A percentile compares a stretch with the other conserved stretches of the same genome.
Conservation (phyloP, 768 basidiomycete genomes). For the Pleurotus tuber-regium region DNA sequence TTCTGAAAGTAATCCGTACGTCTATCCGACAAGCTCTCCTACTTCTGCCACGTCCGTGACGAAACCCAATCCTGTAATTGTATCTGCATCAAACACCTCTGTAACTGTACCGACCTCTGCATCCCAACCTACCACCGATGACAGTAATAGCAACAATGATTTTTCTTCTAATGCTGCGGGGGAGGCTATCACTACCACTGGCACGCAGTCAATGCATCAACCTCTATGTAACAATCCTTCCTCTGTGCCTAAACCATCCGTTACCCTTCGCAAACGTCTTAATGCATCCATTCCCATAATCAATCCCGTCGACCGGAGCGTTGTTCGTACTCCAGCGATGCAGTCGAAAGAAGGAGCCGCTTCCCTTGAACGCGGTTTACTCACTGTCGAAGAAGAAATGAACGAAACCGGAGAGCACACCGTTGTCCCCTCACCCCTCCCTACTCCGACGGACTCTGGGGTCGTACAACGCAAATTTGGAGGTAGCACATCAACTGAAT, state of each 20-base stretch:
- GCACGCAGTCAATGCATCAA: no score
- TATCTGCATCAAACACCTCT: neutral
- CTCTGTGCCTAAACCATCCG: neutral
- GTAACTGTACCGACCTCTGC: neutral
- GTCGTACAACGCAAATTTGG: neutral
- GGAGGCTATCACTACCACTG: neutral
- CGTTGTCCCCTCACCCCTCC: constrained; percentile 2
- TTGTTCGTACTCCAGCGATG: constrained; percentile 3
- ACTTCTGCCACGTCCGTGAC: neutral
- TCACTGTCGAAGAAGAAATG: constrained; percentile 2
- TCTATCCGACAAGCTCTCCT: constrained; percentile 2
- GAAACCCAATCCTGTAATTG: neutral
- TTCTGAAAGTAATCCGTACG: constrained; percentile 7
- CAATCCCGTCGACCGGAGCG: constrained; percentile 18
- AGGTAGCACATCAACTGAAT: neutral
- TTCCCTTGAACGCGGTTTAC: neutral
- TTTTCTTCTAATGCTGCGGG: constrained; percentile 3
- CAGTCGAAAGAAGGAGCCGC: neutral
- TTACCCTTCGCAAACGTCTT: neutral
- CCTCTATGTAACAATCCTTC: neutral
- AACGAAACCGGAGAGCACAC: neutral
- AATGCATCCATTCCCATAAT: constrained; percentile 24
- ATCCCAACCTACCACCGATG: neutral
- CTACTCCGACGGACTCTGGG: neutral
- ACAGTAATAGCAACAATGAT: neutral